Conservation (phyloP, 257 asterid genomes). For the Primulina eburnea region DNA sequence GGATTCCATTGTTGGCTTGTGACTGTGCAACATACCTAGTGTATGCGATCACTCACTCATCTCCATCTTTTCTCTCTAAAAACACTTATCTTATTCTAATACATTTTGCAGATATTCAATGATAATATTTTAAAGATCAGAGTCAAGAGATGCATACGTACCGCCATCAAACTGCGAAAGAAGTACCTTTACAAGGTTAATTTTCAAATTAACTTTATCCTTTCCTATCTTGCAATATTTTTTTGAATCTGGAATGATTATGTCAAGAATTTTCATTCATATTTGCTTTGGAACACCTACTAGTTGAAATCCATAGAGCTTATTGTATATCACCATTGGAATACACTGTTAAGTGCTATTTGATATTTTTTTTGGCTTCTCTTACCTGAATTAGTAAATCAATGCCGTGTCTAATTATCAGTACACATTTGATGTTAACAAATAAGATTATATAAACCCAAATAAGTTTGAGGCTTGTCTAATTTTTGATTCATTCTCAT, state of each 20-base stretch:
- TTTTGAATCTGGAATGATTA: not conserved
- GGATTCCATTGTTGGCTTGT: not conserved
- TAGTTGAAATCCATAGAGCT: conserved; percentile 7
- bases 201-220: conserved; percentile 25
- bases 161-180: conserved; percentile 90
- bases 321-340: not conserved
- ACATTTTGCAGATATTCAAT: conserved; percentile 72
- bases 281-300: not conserved
- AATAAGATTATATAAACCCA: too few relatives aligned
- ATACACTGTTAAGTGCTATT: too few relatives aligned
- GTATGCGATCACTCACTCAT: conserved; percentile 17
- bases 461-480: too few relatives aligned
- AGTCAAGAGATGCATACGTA: conserved; percentile 79
- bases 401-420: too few relatives aligned
- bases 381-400: too few relatives aligned
- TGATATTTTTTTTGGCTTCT: too few relatives aligned
- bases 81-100: conserved; percentile 6
- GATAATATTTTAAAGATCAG: conserved; percentile 80
- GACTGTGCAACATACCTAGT: conserved; percentile 12
- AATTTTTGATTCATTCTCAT: too few relatives aligned
- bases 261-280: conserved; percentile 1
- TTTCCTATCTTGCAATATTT: not conserved
- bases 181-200: conserved; percentile 80
- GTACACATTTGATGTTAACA: too few relatives aligned
- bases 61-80: conserved; percentile 17